Evolutionary conservation across 305 asterid species (phyloP).

Genomic region (Fraxinus dipetala): DNA sequence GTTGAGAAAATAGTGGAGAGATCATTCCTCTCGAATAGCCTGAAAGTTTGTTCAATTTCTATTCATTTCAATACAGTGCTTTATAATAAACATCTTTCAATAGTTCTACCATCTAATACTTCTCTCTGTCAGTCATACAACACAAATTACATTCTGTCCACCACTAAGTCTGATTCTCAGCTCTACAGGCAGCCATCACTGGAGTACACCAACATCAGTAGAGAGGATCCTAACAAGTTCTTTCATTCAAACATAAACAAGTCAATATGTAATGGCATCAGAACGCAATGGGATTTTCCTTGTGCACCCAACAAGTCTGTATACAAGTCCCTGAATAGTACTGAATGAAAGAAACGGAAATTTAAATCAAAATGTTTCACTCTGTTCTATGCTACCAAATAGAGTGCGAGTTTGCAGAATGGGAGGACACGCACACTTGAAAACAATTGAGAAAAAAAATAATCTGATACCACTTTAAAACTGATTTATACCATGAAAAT

Average conservation of each 20-base stretch:
- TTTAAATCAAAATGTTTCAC: neutral
- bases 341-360: neutral
- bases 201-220: too few species aligned
- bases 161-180: neutral
- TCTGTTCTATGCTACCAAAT: neutral
- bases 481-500: too few species aligned
- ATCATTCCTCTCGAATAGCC: too few species aligned
- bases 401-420: too few species aligned
- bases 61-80: neutral
- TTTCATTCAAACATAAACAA: neutral
- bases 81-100: too few species aligned
- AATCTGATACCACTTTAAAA: too few species aligned
- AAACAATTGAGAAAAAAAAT: neutral
- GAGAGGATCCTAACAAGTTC: too few species aligned
- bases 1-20: neutral
- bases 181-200: too few species aligned
- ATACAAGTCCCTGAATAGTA: neutral
- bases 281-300: neutral
- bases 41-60: too few species aligned
- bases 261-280: neutral
- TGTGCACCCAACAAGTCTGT: neutral
- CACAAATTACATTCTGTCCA: neutral
- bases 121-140: neutral
- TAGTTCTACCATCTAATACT: neutral
- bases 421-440: neutral